Base-by-base conservation (phyloP, 441 rosid genomes). In the Arabidopsis lyrata region DNA sequence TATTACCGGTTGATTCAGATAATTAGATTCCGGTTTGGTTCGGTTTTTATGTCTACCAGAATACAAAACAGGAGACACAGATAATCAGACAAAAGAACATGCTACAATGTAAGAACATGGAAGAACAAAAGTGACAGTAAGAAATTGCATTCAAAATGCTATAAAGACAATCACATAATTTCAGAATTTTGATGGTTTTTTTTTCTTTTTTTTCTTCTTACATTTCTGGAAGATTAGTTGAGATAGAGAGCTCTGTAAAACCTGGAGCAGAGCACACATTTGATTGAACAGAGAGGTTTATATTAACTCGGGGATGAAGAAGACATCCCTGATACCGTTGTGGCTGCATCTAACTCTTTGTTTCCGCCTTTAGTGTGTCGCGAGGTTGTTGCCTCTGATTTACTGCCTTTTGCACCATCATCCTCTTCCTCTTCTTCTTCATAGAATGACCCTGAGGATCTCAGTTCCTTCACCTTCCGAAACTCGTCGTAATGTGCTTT, bases 401-500 rank as follows among this genome's bases (percentile, higher is more conserved):
- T 84, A 24, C 47, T 13, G 29, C 58, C 65, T 60, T 83, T 85
- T 20, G 77, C 63, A 10, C 49, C 74, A 54, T 78, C 65, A 5
- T 74, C 83, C 15, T 82, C 86, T 67, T 79, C 89, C 5, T 88
- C 98, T 64, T 81, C 90, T 15, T 87, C 93, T 61, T 81, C 92
- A 5, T 84, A 64, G 32, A 85, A 77, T 1, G 97, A 91, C 27
- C 97, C 97, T 32, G 86, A 80, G 8, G 83, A 81, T 77, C 84
- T 75, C 66, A 93, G 87, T 80, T 96, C 98, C 78, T 87, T 90
- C 36, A 96, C 94, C 74, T 83, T 93, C 68, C 76, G 86, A 82
- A 86, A 91, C 86, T 96, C 98, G 57, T 96, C 88, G 55, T 96
- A 96, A 74, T 96, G 99, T 34, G 80, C 92, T 70, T 86, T 83